Percentiles rank a stretch among this genome's conserved stretches.
These are phyloP conservation scores for Penicillium steckii DNA, from an alignment of 495 filamentous ascomycete genomes.

Conservation along the genomic window DNA sequence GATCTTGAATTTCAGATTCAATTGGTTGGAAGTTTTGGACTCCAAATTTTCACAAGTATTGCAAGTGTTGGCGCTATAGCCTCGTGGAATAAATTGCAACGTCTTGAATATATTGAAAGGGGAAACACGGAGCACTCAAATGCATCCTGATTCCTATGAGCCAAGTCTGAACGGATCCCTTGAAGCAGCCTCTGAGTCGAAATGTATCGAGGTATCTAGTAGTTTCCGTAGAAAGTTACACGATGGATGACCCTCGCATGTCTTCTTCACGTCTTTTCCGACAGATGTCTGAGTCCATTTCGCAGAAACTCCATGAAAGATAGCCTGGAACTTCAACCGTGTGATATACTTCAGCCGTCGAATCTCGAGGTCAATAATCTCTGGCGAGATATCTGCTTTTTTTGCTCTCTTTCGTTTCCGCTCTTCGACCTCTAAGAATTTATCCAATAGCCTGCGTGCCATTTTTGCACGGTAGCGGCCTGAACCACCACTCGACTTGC, in stretches of 20 bases:
- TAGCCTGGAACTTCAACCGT: neutral
- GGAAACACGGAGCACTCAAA: no score
- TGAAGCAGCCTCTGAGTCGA: no score
- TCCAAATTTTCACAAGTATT: no score
- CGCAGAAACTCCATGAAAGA: neutral
- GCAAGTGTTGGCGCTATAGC: no score
- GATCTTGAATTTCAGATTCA: no score
- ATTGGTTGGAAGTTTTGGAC: no score
- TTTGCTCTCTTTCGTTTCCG: neutral
- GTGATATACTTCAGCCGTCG: neutral
- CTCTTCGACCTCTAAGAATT: neutral
- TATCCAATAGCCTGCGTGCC: neutral
- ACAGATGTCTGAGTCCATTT: neutral
- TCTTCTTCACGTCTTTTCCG: neutral
- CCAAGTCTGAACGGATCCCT: no score
- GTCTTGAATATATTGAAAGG: no score
- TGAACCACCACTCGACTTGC: neutral
- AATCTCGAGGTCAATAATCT: neutral
- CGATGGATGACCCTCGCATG: neutral
- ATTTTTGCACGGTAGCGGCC: neutral
- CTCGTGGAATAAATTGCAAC: no score
- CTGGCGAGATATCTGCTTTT: neutral
- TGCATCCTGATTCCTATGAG: no score
- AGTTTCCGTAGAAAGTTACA: no score
- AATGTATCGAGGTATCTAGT: no score